Conservation (phyloP, 257 asterid species). For the Solanum medicagineum region DNA sequence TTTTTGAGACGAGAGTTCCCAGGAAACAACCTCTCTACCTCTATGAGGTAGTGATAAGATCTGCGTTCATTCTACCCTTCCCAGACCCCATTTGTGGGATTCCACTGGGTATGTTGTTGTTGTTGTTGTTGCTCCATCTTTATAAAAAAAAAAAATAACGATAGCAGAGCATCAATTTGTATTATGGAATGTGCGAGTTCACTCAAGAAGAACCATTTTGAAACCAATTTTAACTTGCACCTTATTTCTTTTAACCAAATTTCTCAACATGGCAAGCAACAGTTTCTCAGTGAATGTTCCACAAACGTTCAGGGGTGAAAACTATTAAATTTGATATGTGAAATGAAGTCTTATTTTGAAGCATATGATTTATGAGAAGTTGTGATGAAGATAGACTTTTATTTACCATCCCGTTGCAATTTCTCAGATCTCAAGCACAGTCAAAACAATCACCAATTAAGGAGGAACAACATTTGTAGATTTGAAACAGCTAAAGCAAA, state of each 20-base stretch:
- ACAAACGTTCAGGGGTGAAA: background rate
- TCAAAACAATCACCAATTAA: background rate
- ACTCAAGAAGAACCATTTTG: background rate
- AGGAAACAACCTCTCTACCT: too few relatives aligned
- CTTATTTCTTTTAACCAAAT: background rate
- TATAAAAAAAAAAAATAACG: background rate
- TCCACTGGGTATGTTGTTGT: too few relatives aligned
- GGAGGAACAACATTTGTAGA: background rate
- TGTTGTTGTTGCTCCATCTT: background rate
- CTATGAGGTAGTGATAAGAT: too few relatives aligned
- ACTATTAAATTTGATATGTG: background rate
- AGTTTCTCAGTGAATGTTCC: background rate
- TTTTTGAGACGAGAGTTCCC: too few relatives aligned
- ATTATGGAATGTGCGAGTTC: background rate
- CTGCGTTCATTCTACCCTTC: too few relatives aligned
- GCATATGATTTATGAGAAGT: background rate
- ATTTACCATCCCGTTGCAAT: background rate
- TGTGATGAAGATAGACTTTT: background rate
- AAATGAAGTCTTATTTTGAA: background rate
- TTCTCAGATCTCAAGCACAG: background rate
- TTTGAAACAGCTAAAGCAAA: background rate
- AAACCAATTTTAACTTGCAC: background rate
- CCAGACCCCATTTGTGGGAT: too few relatives aligned
- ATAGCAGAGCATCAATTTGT: background rate
- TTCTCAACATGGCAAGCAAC: background rate